These are phyloP conservation scores for Kazachstania bromeliacearum DNA, from an alignment of 805 yeast genomes.

Conservation along the genomic window DNA sequence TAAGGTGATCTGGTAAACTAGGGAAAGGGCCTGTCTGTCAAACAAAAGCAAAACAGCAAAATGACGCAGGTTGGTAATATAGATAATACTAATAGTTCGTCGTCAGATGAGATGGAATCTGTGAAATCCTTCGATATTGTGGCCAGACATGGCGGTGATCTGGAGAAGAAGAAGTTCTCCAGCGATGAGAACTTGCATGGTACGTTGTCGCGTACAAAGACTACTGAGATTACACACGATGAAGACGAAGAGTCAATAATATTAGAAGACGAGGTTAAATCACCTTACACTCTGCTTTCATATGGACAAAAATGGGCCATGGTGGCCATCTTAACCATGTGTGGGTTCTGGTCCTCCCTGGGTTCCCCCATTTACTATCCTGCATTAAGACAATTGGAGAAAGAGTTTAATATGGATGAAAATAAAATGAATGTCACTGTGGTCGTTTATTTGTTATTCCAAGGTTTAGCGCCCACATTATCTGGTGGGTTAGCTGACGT, in stretches of 20 bases:
- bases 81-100: no score
- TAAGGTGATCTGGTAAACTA: no score
- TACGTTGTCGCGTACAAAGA: constrained; percentile 15
- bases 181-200: constrained; percentile 5
- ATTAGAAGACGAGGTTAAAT: constrained; percentile 4
- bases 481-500: constrained; percentile 60
- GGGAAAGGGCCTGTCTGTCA: no score
- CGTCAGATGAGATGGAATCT: no score
- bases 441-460: constrained; percentile 64
- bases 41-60: no score
- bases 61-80: no score
- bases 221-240: constrained; percentile 12
- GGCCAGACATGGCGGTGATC: no score
- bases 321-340: constrained; percentile 25
- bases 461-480: constrained; percentile 65
- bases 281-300: constrained; percentile 21
- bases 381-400: constrained; percentile 51
- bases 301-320: constrained; percentile 24
- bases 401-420: constrained; percentile 44
- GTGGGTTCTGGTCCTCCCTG: constrained; percentile 57
- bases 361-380: constrained; percentile 79
- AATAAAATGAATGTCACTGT: constrained; percentile 58
- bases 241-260: constrained; percentile 3
- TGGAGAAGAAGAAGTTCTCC: no score
- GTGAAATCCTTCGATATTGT: no score